Percentiles rank a stretch among this genome's conserved stretches.
These are phyloP conservation scores for Kalmanozyma brasiliensis DNA, from an alignment of 1,284 basidiomycete genomes.

Conservation along the genomic window DNA sequence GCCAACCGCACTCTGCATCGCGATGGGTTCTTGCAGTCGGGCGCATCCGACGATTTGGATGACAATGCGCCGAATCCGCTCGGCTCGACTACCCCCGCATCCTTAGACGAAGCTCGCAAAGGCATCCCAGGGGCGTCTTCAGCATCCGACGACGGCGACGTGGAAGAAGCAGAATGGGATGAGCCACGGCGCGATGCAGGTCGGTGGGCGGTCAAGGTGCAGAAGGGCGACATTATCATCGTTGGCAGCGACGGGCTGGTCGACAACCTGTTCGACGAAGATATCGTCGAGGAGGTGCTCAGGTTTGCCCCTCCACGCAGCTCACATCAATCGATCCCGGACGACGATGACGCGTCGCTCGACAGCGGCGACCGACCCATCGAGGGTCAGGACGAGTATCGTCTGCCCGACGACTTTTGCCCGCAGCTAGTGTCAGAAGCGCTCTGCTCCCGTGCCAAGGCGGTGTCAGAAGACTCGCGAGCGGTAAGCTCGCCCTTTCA, in stretches of 20 bases:
- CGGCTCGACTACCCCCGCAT: conserved; percentile 36
- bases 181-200: conserved; percentile 74
- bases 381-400: conserved; percentile 27
- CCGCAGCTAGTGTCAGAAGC: conserved; percentile 72
- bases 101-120: conserved; percentile 42
- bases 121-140: conserved; percentile 3
- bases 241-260: conserved; percentile 88
- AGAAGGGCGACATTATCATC: conserved; percentile 86
- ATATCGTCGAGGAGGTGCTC: conserved; percentile 87
- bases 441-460: conserved; percentile 71
- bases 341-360: conserved; percentile 19
- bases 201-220: conserved; percentile 78
- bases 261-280: conserved; percentile 95
- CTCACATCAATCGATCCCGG: conserved; percentile 18
- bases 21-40: conserved; percentile 50
- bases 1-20: conserved; percentile 52
- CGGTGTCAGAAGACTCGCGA: conserved; percentile 71
- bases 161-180: conserved; percentile 60
- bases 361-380: conserved; percentile 16
- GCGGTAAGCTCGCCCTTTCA: conserved; percentile 72
- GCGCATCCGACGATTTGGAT: conserved; percentile 52
- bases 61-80: conserved; percentile 50
- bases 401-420: conserved; percentile 65
- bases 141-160: conserved; percentile 32
- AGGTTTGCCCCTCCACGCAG: conserved; percentile 71